Conservation (phyloP, 2,329 filamentous ascomycete genomes). For the Fusarium clavum region DNA sequence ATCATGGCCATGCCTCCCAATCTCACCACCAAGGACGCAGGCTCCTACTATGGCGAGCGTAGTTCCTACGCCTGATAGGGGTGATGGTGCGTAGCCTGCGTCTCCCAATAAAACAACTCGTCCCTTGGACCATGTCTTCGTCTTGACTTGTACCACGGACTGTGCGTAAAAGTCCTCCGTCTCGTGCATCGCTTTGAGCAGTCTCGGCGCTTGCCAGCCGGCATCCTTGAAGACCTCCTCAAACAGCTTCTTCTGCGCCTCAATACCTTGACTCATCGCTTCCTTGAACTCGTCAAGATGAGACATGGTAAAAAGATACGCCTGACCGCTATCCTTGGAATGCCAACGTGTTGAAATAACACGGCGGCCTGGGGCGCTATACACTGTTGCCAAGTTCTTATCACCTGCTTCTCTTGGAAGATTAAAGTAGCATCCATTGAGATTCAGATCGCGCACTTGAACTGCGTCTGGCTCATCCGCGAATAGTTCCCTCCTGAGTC, state of each 20-base stretch:
- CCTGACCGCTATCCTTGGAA: constrained; percentile 40
- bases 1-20: constrained; percentile 45
- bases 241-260: constrained; percentile 55
- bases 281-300: constrained; percentile 46
- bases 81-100: constrained; percentile 60
- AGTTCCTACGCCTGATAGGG: constrained; percentile 62
- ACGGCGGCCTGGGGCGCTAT: constrained; percentile 20
- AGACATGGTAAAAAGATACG: constrained; percentile 47
- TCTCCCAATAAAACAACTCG: constrained; percentile 62
- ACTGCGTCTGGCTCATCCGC: constrained; percentile 18
- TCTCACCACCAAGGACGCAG: constrained; percentile 63
- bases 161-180: constrained; percentile 59
- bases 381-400: constrained; percentile 24
- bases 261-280: constrained; percentile 35
- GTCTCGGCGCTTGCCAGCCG: constrained; percentile 58
- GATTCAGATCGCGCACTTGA: constrained; percentile 8
- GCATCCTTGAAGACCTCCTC: constrained; percentile 56
- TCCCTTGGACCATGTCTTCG: constrained; percentile 50
- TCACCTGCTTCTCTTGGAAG: constrained; percentile 10
- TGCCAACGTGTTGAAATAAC: constrained; percentile 33
- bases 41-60: constrained; percentile 59
- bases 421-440: constrained; percentile 29
- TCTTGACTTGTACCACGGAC: constrained; percentile 57
- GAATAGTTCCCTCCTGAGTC: constrained; percentile 15
- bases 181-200: constrained; percentile 52